Evolutionary conservation across 306 rosid species (phyloP), one percentile per base, ranked within the genome.

Genomic region (Cicer bijugum): DNA sequence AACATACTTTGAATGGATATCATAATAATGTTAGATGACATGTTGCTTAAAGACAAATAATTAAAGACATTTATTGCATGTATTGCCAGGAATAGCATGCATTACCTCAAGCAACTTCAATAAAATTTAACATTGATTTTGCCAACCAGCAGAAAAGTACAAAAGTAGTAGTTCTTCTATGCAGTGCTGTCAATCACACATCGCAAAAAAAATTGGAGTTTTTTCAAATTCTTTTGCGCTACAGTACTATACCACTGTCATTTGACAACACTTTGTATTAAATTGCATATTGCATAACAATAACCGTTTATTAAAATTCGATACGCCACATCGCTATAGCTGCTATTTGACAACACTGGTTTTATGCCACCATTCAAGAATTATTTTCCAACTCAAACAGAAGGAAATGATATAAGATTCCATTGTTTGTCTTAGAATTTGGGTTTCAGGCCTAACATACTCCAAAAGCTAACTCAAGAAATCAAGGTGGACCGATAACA

Each of bases 31-130:
- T 42, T 35, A 10, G 12, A 52, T 3, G 61, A 62, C 57, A 47
- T 57, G 69, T 48, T 9, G 6, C 28, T 35, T 2, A 12, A n/a
- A 58, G 43, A 67, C 37, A 59, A 9, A 59, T 12, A 40, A 61
- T 23, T 6, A 7, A 40, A 11, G 1, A 58, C n/a, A 58, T 19
- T 57, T 15, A 40, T 50, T 42, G 43, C 46, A 43, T 51, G 65
- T 51, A 80, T 14, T 51, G 20, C 58, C 64, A 74, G 3, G 16
- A 6, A 28, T 60, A 64, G 43, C 63, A 69, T 59, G n/a, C 60
- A 43, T 14, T 23, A 47, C 12, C 59, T 38, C 61, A 77, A 46
- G 61, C 63, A 35, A 56, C 10, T 37, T 7, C 20, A 37, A 59
- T 19, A 6, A 68, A 59, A 17, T 67, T 45, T 6, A 58, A 61